Evolutionary conservation across 352 stramenopile species (phyloP), one percentile per base, ranked within the genome.

Genomic region (Pythium brassicae): DNA sequence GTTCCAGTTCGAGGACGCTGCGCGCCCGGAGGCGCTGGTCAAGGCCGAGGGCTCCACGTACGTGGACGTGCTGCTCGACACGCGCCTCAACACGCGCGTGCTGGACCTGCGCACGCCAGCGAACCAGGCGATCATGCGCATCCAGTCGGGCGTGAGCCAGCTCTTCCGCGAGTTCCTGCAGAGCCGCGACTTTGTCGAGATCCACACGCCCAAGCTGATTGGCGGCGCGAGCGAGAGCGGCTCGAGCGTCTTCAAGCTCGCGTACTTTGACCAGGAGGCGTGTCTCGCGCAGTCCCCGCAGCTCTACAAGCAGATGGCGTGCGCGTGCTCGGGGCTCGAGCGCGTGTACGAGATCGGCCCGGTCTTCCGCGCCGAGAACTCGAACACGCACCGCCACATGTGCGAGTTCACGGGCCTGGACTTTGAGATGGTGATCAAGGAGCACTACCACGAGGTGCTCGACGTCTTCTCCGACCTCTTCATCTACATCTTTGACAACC

Each of bases 331-430:
- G 42, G 97, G 97, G 27, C 98, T 99, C 58, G 96, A 99, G 68
- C 88, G 97, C 49, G 97, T 99, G 45, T 99, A 98, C 79, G 94
- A 99, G 75, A 97, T 99, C 62, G 97, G 96, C 17, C 97, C 97
- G 6, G 97, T 99, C 9, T 99, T 99, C 74, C 94, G 97, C 68
- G 97, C 97, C 6, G 97, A 99, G 77, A 99, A 99, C 76, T 98
- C 87, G 50, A 98, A 99, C 76, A 99, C 97, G 39, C 85, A 97
- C 67, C 87, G 97, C 63, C 97, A 99, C 81, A 94, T 99, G 76
- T 99, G 97, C 78, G 97, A 99, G 79, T 99, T 99, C 72, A 98
- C 97, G 62, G 97, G 97, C 37, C 86, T 99, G 46, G 97, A 99
- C 77, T 83, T 99, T 47, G 97, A 99, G 75, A 99, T 99, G 97